phyloP scores from a whole-genome alignment of 2,329 filamentous ascomycete species.

The Colletotrichum kahawae region DNA sequence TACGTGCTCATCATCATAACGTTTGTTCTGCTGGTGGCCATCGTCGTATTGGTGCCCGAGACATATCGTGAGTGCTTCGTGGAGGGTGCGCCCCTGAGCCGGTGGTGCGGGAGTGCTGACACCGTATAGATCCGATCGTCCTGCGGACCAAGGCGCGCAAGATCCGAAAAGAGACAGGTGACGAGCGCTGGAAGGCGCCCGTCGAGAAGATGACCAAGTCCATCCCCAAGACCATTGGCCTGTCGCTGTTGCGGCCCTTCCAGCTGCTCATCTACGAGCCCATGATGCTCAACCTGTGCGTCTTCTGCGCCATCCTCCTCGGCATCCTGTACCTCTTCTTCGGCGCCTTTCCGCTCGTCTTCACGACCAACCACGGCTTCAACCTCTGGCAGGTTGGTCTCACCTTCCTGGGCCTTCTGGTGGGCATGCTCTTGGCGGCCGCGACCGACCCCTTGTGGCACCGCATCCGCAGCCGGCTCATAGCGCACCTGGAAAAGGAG shows the following conservation, averaged over 20 bases:
- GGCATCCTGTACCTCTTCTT: conserved; percentile 92
- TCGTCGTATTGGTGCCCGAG: conserved; percentile 80
- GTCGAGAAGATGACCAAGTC: conserved; percentile 77
- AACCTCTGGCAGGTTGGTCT: conserved; percentile 81
- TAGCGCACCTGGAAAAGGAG: conserved; percentile 55
- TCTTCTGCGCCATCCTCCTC: conserved; percentile 84
- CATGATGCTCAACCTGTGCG: conserved; percentile 83
- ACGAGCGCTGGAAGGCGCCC: conserved; percentile 76
- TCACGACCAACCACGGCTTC: conserved; percentile 76
- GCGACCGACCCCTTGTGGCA: conserved; percentile 70
- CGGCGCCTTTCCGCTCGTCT: conserved; percentile 84
- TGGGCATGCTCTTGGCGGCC: conserved; percentile 71
- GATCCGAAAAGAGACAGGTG: conserved; percentile 77
- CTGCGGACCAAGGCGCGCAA: conserved; percentile 74
- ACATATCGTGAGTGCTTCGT: conserved; percentile 70
- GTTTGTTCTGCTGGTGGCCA: conserved; percentile 64
- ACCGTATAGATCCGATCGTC: conserved; percentile 62
- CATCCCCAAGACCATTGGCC: conserved; percentile 63
- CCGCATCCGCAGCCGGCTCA: conserved; percentile 61
- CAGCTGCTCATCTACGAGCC: conserved; percentile 81
- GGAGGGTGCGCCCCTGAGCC: conserved; percentile 7
- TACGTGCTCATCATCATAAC: conserved; percentile 87
- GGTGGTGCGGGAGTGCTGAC: background rate
- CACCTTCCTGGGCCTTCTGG: conserved; percentile 74
- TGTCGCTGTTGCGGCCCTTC: conserved; percentile 72